These are phyloP conservation scores for Trametes gibbosa DNA, from an alignment of 768 basidiomycete species.

Conservation along the genomic window DNA sequence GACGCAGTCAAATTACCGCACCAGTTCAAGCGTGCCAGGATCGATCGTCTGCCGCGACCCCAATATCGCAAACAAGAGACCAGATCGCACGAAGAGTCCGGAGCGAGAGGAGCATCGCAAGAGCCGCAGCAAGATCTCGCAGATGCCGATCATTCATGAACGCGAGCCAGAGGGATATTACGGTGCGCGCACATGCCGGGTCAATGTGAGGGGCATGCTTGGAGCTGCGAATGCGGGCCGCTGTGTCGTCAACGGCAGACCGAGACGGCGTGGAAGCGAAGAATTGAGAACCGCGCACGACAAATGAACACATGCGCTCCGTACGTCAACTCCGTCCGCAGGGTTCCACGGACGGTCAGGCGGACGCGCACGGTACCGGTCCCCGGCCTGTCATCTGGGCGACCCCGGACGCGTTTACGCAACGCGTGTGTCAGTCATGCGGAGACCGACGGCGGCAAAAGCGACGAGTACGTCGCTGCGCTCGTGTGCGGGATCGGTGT, in stretches of 20 bases:
- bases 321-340: constrained; percentile 12
- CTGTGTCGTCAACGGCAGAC: constrained; percentile 1
- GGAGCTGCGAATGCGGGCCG: not conserved
- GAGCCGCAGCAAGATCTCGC: not conserved
- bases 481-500: no score
- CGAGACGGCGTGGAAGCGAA: constrained; percentile 4
- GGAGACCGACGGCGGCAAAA: not conserved
- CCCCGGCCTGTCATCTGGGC: not conserved
- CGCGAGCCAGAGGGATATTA: constrained; percentile 3
- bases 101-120: not conserved
- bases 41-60: constrained; percentile 6
- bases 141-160: constrained; percentile 13
- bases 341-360: constrained; percentile 18
- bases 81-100: not conserved
- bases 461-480: not conserved
- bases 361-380: not conserved
- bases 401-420: not conserved
- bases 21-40: not conserved
- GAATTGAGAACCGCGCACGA: constrained; percentile 3
- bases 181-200: not conserved
- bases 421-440: not conserved
- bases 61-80: not conserved
- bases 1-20: not conserved
- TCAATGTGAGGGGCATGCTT: not conserved
- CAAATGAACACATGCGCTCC: constrained; percentile 7